A percentile compares a stretch with the other conserved stretches of the same genome.
Evolutionary conservation across 169 alveolate species (phyloP).

Genomic region (Cytauxzoon felis): DNA sequence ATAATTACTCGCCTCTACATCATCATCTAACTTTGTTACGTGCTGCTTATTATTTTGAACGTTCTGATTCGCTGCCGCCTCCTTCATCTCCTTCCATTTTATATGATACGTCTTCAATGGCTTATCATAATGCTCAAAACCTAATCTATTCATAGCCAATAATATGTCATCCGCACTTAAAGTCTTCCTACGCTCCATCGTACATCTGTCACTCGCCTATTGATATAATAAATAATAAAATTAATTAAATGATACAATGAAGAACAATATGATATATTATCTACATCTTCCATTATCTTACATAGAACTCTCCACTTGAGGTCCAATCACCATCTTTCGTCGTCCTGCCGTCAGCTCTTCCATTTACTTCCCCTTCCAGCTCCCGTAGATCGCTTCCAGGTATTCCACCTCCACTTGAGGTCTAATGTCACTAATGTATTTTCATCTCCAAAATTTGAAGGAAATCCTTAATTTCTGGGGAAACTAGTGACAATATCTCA

Average conservation of each 20-base stretch:
- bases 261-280: background rate
- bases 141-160: constrained; percentile 86
- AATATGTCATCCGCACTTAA: constrained; percentile 91
- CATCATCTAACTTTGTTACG: background rate
- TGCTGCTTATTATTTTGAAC: background rate
- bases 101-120: constrained; percentile 38
- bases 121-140: constrained; percentile 71
- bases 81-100: constrained; percentile 36
- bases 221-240: background rate
- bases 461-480: no score
- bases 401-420: no score
- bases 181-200: constrained; percentile 88
- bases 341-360: no score
- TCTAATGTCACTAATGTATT: no score
- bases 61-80: background rate
- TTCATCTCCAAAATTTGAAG: no score
- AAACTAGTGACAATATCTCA: no score
- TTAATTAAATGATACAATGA: background rate
- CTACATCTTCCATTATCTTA: background rate
- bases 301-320: no score
- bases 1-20: background rate
- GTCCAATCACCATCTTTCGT: no score
- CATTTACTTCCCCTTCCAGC: no score
- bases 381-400: no score
- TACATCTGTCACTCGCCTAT: constrained; percentile 90